Conservation (phyloP, 2,329 filamentous ascomycete genomes). For the Sphaerulina populicola region DNA sequence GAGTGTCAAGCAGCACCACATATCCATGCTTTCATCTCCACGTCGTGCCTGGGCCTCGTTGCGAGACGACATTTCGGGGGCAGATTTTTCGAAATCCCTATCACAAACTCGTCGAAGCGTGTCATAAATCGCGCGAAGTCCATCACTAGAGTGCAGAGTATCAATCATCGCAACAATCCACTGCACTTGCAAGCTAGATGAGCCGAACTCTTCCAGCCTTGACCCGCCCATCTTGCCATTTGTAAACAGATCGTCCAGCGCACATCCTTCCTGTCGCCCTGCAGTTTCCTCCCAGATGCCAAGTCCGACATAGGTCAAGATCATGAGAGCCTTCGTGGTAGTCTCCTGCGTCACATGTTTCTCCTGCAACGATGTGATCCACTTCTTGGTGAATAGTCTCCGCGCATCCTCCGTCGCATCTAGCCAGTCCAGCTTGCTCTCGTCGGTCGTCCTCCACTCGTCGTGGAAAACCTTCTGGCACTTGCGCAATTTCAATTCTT, state of each 20-base stretch:
- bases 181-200: constrained; percentile 37
- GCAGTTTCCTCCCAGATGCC: constrained; percentile 46
- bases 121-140: constrained; percentile 36
- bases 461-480: constrained; percentile 69
- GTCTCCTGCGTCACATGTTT: constrained; percentile 29
- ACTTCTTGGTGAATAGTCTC: constrained; percentile 48
- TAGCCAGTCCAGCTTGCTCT: constrained; percentile 53
- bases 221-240: constrained; percentile 24
- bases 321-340: constrained; percentile 33
- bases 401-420: constrained; percentile 52
- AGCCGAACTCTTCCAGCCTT: constrained; percentile 28
- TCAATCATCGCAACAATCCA: constrained; percentile 41
- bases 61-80: constrained; percentile 19
- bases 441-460: constrained; percentile 51
- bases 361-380: constrained; percentile 33
- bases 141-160: constrained; percentile 36
- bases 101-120: constrained; percentile 31
- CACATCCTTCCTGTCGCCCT: constrained; percentile 30
- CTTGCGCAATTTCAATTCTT: constrained; percentile 68
- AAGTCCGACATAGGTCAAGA: constrained; percentile 41
- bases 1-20: constrained; percentile 44
- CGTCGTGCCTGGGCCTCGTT: constrained; percentile 24
- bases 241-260: constrained; percentile 24
- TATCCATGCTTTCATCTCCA: constrained; percentile 33
- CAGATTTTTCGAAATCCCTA: constrained; percentile 21